Conservation (phyloP, 2,329 filamentous ascomycete species). For the Pseudogymnoascus sp. region DNA sequence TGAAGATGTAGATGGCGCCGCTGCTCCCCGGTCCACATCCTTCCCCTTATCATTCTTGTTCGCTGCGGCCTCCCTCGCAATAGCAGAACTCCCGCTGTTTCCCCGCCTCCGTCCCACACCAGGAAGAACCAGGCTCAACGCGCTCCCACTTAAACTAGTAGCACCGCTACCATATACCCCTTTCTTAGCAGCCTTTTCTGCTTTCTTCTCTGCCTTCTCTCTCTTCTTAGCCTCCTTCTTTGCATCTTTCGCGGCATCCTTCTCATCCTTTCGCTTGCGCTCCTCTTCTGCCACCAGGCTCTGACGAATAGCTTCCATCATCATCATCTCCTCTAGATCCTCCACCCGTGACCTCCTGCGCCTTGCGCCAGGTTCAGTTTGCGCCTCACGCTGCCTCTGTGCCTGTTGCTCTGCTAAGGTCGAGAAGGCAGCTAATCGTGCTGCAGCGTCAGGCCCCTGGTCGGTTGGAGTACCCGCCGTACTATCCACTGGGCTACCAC, state of each 20-base stretch:
- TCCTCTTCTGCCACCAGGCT: constrained; percentile 93
- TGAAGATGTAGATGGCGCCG: not conserved
- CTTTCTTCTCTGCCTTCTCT: constrained; percentile 48
- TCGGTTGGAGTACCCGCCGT: constrained; percentile 26
- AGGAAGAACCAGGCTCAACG: constrained; percentile 50
- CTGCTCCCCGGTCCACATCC: constrained; percentile 49
- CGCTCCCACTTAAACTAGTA: constrained; percentile 57
- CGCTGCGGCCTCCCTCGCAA: constrained; percentile 49
- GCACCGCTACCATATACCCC: constrained; percentile 36
- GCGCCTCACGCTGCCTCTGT: constrained; percentile 12
- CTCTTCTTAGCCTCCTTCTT: constrained; percentile 82
- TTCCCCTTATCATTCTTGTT: constrained; percentile 58
- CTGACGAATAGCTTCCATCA: constrained; percentile 88
- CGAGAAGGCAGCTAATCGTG: constrained; percentile 15
- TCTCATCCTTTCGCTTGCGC: constrained; percentile 76
- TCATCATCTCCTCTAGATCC: constrained; percentile 96
- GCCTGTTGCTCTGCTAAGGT: constrained; percentile 9
- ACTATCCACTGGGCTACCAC: constrained; percentile 26
- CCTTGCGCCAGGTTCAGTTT: constrained; percentile 24
- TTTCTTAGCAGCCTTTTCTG: constrained; percentile 61
- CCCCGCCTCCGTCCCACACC: constrained; percentile 45
- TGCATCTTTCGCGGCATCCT: constrained; percentile 70
- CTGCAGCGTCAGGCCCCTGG: constrained; percentile 14
- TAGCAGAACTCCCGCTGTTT: constrained; percentile 52
- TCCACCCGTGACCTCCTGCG: constrained; percentile 59